phyloP scores from a whole-genome alignment of 768 basidiomycete species.

The Lanmaoa rubissima region DNA sequence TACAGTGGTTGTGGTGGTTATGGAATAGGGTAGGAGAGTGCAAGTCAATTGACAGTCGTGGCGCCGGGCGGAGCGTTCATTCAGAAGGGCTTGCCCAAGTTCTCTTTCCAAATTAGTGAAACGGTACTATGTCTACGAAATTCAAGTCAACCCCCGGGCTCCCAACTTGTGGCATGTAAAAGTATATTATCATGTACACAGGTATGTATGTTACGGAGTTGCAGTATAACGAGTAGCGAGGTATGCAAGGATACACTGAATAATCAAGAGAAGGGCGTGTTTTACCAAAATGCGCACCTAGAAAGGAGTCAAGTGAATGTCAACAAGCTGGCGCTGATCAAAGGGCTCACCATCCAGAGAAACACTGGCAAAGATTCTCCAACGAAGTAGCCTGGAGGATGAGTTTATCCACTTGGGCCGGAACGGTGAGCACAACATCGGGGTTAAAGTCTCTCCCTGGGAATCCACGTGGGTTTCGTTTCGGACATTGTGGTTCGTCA shows the following conservation, averaged over 20 bases:
- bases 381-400: slow-evolving; percentile 91
- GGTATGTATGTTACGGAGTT: slow-evolving; percentile 25
- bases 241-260: slow-evolving; percentile 11
- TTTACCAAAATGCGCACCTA: slow-evolving; percentile 78
- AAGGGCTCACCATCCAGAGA: slow-evolving; percentile 77
- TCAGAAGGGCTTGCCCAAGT: not conserved
- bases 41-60: not conserved
- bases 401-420: slow-evolving; percentile 85
- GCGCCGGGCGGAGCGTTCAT: not conserved
- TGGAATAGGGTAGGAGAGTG: not conserved
- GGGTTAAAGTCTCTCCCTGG: slow-evolving; percentile 93
- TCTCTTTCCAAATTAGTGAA: slow-evolving; percentile 16
- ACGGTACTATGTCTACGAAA: not conserved
- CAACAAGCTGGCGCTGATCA: not conserved
- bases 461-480: not conserved
- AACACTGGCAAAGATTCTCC: slow-evolving; percentile 95
- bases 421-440: slow-evolving; percentile 67
- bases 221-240: slow-evolving; percentile 11
- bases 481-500: not conserved
- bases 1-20: not conserved
- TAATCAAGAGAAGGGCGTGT: not conserved
- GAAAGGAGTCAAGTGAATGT: not conserved
- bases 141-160: not conserved
- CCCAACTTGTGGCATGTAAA: not conserved
- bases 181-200: slow-evolving; percentile 1